phyloP scores from a whole-genome alignment of 768 basidiomycete genomes.

The Suillus hirtellus region DNA sequence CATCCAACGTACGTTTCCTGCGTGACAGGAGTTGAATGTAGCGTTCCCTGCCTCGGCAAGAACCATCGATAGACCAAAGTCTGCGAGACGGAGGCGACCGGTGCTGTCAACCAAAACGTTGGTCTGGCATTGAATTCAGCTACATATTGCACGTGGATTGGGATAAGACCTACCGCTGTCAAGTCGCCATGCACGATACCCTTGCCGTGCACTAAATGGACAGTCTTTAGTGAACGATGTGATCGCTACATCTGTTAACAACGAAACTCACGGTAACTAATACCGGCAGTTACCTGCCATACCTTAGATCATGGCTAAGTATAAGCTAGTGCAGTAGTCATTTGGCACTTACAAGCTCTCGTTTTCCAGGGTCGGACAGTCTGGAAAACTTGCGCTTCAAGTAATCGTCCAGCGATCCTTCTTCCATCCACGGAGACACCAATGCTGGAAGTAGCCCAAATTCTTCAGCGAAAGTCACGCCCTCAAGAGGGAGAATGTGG shows the following conservation, averaged over 20 bases:
- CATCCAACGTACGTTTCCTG: constrained; percentile 16
- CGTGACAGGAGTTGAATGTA: constrained; percentile 14
- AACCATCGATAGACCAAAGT: constrained; percentile 38
- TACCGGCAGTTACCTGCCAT: constrained; percentile 16
- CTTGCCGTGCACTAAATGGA: constrained; percentile 10
- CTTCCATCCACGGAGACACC: constrained; percentile 29
- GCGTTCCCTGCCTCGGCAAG: constrained; percentile 34
- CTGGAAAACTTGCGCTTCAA: background rate
- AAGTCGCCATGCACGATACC: constrained; percentile 47
- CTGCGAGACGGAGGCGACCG: constrained; percentile 34
- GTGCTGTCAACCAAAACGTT: constrained; percentile 38
- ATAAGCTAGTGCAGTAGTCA: background rate
- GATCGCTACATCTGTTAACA: background rate
- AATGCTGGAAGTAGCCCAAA: constrained; percentile 16
- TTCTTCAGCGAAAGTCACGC: constrained; percentile 17
- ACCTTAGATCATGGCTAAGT: constrained; percentile 7
- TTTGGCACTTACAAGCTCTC: background rate
- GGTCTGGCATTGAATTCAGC: constrained; percentile 22
- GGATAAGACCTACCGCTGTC: constrained; percentile 36
- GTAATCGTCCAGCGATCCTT: constrained; percentile 27
- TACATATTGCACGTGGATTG: background rate
- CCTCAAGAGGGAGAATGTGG: constrained; percentile 35
- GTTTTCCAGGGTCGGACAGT: background rate
- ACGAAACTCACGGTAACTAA: constrained; percentile 20
- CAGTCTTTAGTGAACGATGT: background rate